phyloP scores from a whole-genome alignment of 2,329 filamentous ascomycete species.

The Macroventuria anomochaeta region DNA sequence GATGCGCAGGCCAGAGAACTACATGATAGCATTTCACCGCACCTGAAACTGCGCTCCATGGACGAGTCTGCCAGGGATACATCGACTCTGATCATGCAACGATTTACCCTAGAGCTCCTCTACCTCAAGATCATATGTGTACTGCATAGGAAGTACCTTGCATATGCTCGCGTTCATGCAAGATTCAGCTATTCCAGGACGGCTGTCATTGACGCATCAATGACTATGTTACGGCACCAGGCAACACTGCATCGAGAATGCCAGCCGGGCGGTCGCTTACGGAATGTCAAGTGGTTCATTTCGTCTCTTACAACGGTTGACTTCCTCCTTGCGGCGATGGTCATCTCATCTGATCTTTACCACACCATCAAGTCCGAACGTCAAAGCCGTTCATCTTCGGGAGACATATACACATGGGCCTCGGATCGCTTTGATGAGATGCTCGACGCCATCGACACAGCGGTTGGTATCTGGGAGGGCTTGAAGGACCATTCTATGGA shows the following conservation, averaged over 20 bases:
- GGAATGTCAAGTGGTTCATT: slow-evolving; percentile 78
- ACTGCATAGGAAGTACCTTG: slow-evolving; percentile 85
- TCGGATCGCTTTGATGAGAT: slow-evolving; percentile 70
- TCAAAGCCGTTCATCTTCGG: slow-evolving; percentile 42
- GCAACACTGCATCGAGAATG: slow-evolving; percentile 77
- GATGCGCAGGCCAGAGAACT: slow-evolving; percentile 64
- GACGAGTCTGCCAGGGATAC: slow-evolving; percentile 77
- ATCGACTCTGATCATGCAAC: slow-evolving; percentile 73
- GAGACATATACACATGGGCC: slow-evolving; percentile 54
- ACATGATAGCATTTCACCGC: slow-evolving; percentile 74
- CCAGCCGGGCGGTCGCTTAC: slow-evolving; percentile 72
- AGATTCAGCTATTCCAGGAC: slow-evolving; percentile 84
- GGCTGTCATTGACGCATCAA: slow-evolving; percentile 83
- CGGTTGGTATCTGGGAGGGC: slow-evolving; percentile 79
- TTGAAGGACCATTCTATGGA: slow-evolving; percentile 82
- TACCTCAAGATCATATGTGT: slow-evolving; percentile 90
- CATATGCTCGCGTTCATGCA: slow-evolving; percentile 73
- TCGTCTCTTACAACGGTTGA: slow-evolving; percentile 81
- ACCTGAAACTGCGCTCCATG: slow-evolving; percentile 76
- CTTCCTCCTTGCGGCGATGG: slow-evolving; percentile 84
- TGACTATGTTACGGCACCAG: slow-evolving; percentile 81
- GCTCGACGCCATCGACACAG: slow-evolving; percentile 74
- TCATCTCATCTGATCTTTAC: slow-evolving; percentile 82
- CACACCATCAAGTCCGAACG: slow-evolving; percentile 62
- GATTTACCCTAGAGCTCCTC: slow-evolving; percentile 82